Evolutionary conservation across 352 stramenopile genomes (phyloP).

Genomic region (Globisporangium perplexum): DNA sequence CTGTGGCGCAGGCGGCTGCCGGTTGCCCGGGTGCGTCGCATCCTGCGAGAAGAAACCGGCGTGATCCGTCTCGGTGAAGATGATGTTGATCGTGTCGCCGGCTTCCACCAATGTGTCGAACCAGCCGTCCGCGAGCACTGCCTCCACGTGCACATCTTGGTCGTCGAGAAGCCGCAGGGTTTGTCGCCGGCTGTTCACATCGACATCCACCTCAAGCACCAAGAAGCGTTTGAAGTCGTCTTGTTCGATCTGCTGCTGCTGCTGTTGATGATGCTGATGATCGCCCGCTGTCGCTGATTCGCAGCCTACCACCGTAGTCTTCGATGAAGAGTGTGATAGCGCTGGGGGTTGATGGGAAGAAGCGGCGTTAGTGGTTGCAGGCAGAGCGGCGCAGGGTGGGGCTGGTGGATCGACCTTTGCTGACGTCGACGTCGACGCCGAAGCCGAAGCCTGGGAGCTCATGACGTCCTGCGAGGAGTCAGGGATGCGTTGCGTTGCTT

Average conservation of each 20-base stretch:
- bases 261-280: constrained; percentile 2
- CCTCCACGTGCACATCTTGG: constrained; percentile 50
- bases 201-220: constrained; percentile 57
- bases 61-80: constrained; percentile 52
- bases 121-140: constrained; percentile 62
- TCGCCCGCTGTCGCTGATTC: neutral
- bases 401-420: constrained; percentile 21
- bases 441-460: neutral
- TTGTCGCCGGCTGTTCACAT: constrained; percentile 43
- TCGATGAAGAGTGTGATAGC: constrained; percentile 1
- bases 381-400: constrained; percentile 16
- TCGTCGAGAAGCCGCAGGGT: constrained; percentile 61
- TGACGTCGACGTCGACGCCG: neutral
- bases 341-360: constrained; percentile 9
- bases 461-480: constrained; percentile 11
- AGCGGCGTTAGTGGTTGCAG: constrained; percentile 8
- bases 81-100: constrained; percentile 75
- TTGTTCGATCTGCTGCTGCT: neutral
- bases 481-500: constrained; percentile 41
- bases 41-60: constrained; percentile 39
- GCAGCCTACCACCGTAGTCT: constrained; percentile 2
- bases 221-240: constrained; percentile 54
- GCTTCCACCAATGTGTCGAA: constrained; percentile 68
- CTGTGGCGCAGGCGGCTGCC: neutral
- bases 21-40: constrained; percentile 3